Percentiles rank a stretch among this genome's conserved stretches.
Evolutionary conservation across 2,329 filamentous ascomycete genomes (phyloP).

Genomic region (Cytospora piceae): DNA sequence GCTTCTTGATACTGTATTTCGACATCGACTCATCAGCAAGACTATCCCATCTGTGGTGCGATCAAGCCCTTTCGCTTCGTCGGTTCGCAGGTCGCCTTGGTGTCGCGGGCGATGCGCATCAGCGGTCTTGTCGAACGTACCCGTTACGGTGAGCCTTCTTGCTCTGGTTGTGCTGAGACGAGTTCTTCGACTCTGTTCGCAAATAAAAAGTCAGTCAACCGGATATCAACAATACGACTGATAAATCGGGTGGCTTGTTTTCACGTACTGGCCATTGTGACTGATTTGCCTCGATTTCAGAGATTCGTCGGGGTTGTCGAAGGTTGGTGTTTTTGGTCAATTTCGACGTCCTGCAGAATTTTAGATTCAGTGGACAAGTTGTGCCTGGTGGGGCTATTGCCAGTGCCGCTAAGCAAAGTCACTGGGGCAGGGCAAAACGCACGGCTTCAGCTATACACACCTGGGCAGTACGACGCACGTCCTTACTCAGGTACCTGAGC

Average conservation of each 20-base stretch:
- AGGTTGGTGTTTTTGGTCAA: slow-evolving; percentile 21
- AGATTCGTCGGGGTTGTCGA: slow-evolving; percentile 29
- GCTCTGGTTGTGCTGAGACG: slow-evolving; percentile 97
- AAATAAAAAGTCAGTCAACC: slow-evolving; percentile 37
- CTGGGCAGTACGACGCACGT: too few relatives aligned
- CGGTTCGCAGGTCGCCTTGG: not conserved
- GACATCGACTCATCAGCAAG: slow-evolving; percentile 19
- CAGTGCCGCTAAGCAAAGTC: slow-evolving; percentile 1
- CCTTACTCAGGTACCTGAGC: too few relatives aligned
- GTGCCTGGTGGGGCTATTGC: slow-evolving; percentile 31
- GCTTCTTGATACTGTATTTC: slow-evolving; percentile 92
- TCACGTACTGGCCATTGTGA: slow-evolving; percentile 73
- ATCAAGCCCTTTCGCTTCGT: slow-evolving; percentile 1
- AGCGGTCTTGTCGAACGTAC: slow-evolving; percentile 59
- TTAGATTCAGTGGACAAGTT: slow-evolving; percentile 35
- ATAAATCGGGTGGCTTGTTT: slow-evolving; percentile 6
- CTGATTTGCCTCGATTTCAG: slow-evolving; percentile 44
- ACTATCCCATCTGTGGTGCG: slow-evolving; percentile 9
- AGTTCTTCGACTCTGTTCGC: slow-evolving; percentile 94
- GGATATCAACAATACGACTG: not conserved
- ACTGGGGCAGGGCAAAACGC: not conserved
- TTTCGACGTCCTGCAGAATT: slow-evolving; percentile 32
- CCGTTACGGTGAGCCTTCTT: slow-evolving; percentile 99
- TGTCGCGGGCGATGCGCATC: slow-evolving; percentile 10
- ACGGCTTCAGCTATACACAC: not conserved